phyloP scores from a whole-genome alignment of 1,284 basidiomycete genomes.

The Macrocybe sp. region DNA sequence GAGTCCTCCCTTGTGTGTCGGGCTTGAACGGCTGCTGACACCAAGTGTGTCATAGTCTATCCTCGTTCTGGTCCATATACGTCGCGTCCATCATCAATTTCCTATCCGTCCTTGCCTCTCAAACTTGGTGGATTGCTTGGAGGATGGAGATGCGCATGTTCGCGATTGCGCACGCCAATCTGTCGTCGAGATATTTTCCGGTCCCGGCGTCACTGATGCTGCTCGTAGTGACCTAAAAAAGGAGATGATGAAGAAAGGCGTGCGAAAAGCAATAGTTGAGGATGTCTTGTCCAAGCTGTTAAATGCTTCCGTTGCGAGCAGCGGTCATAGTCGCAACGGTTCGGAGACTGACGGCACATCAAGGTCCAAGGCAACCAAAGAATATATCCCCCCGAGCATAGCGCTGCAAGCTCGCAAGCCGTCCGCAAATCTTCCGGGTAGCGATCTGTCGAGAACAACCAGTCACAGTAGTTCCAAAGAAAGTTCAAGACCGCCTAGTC shows the following conservation, averaged over 20 bases:
- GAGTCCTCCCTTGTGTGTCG: slow-evolving; percentile 18
- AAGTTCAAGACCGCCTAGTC: slow-evolving; percentile 50
- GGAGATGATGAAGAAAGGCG: slow-evolving; percentile 78
- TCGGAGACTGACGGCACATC: slow-evolving; percentile 54
- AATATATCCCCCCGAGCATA: slow-evolving; percentile 72
- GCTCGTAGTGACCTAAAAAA: slow-evolving; percentile 93
- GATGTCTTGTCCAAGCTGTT: slow-evolving; percentile 61
- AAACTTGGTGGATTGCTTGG: slow-evolving; percentile 77
- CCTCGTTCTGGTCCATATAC: slow-evolving; percentile 62
- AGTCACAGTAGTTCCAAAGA: slow-evolving; percentile 47
- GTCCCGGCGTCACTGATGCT: slow-evolving; percentile 73
- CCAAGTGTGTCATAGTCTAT: slow-evolving; percentile 44
- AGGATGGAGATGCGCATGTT: slow-evolving; percentile 89
- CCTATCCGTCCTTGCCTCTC: slow-evolving; percentile 83
- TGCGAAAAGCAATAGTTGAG: slow-evolving; percentile 84
- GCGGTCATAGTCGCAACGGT: slow-evolving; percentile 46
- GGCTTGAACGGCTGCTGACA: background rate
- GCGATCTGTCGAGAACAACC: slow-evolving; percentile 36
- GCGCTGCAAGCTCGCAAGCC: slow-evolving; percentile 46
- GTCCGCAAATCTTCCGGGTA: slow-evolving; percentile 14
- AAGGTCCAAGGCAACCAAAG: slow-evolving; percentile 34
- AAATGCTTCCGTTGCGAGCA: slow-evolving; percentile 34
- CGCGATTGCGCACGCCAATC: slow-evolving; percentile 81
- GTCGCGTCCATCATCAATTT: slow-evolving; percentile 63
- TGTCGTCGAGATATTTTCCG: slow-evolving; percentile 81